Percentiles rank a stretch among this genome's conserved stretches.
These are phyloP conservation scores for Ophiocordyceps australis DNA, from an alignment of 2,329 filamentous ascomycete species.

Conservation along the genomic window DNA sequence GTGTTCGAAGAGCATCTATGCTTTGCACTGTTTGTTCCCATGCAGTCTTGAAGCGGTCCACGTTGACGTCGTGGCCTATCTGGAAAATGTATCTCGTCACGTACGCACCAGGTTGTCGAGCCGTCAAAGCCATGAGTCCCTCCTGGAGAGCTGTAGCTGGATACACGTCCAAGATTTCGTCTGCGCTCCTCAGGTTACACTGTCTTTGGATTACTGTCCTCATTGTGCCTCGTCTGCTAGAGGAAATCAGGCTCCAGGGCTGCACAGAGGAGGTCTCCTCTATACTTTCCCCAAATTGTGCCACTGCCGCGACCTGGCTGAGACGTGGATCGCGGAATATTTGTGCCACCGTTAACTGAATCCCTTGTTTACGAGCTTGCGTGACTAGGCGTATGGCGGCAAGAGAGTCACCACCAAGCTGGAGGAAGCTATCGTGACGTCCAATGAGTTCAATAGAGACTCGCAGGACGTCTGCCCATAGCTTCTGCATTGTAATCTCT, in stretches of 20 bases:
- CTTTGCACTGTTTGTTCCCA: constrained; percentile 7
- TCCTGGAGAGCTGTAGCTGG: constrained; percentile 19
- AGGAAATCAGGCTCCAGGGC: not conserved
- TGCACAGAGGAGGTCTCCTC: not conserved
- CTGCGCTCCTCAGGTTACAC: constrained; percentile 1
- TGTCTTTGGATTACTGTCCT: not conserved
- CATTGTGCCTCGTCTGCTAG: too few species aligned
- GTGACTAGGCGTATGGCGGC: constrained; percentile 11
- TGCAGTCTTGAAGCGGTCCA: constrained; percentile 9
- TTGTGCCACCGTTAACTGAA: constrained; percentile 6
- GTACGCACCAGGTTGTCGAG: constrained; percentile 13
- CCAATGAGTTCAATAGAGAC: constrained; percentile 12
- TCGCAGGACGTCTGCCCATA: constrained; percentile 21
- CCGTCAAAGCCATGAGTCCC: constrained; percentile 16
- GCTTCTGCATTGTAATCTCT: constrained; percentile 6
- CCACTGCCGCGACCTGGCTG: not conserved
- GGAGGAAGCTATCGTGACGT: constrained; percentile 15
- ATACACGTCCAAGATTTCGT: constrained; percentile 12
- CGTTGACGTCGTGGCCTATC: constrained; percentile 5
- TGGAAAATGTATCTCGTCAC: constrained; percentile 10
- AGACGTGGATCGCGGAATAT: constrained; percentile 2
- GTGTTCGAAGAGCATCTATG: constrained; percentile 3
- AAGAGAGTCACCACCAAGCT: constrained; percentile 21
- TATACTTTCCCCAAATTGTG: constrained; percentile 3
- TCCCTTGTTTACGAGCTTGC: not conserved